A percentile compares a stretch with the other conserved stretches of the same genome.
phyloP scores from a whole-genome alignment of 2,329 filamentous ascomycete genomes.

The Ophiostoma himal-ulmi region DNA sequence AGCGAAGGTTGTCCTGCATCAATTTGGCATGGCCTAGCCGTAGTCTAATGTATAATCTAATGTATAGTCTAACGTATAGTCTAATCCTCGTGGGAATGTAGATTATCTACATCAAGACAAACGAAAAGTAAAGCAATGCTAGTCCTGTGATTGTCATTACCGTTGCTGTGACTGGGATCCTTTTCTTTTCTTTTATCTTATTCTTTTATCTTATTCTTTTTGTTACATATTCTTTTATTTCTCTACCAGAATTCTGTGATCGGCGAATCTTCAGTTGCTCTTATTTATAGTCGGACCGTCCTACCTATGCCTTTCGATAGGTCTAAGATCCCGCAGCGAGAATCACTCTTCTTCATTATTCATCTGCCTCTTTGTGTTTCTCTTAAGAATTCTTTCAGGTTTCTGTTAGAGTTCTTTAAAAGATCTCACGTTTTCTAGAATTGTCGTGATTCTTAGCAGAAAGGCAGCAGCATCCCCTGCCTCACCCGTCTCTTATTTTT shows the following conservation, averaged over 20 bases:
- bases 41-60: background rate
- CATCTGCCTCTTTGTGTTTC: background rate
- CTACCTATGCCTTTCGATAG: background rate
- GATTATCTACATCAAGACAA: background rate
- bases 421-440: background rate
- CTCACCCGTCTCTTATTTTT: background rate
- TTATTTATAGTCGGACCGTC: slow-evolving; percentile 6
- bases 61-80: background rate
- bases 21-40: background rate
- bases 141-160: background rate
- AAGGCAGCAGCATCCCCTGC: background rate
- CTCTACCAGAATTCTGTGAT: background rate
- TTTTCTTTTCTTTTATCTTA: background rate
- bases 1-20: background rate
- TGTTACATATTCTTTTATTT: background rate
- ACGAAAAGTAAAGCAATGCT: background rate
- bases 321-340: background rate
- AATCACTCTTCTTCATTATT: background rate
- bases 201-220: background rate
- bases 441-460: background rate
- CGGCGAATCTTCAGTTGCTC: background rate
- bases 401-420: background rate
- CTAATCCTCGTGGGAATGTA: background rate
- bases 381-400: background rate
- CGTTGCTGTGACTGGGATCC: background rate